Evolutionary conservation across 305 asterid genomes (phyloP).

Genomic region (Solanum hybrid): DNA sequence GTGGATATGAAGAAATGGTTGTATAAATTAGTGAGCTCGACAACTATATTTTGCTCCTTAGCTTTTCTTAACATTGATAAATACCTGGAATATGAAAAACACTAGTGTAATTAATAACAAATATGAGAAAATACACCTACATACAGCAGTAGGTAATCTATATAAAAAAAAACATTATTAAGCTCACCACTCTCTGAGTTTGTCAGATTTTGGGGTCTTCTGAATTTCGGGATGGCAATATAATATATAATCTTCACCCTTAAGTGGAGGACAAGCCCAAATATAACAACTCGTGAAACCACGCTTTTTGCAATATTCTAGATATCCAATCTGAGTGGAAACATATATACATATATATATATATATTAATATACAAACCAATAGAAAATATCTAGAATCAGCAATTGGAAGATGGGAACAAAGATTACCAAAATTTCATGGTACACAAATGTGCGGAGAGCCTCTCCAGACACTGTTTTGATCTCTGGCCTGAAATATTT

Average conservation of each 20-base stretch:
- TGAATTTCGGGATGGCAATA: constrained; percentile 99
- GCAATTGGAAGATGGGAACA: neutral
- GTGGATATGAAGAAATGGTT: constrained; percentile 74
- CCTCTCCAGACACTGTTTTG: constrained; percentile 89
- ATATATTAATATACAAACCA: neutral
- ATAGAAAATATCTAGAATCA: neutral
- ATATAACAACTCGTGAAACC: constrained; percentile 96
- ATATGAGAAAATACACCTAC: neutral
- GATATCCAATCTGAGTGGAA: constrained; percentile 73
- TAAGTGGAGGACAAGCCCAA: constrained; percentile 96
- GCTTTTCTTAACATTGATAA: constrained; percentile 89
- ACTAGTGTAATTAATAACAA: constrained; percentile 8
- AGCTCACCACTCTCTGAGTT: constrained; percentile 93
- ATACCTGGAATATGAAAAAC: constrained; percentile 56
- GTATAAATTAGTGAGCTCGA: constrained; percentile 73
- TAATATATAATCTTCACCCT: constrained; percentile 94
- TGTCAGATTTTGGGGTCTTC: constrained; percentile 96
- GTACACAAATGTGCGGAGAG: constrained; percentile 92
- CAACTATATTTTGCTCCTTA: constrained; percentile 68
- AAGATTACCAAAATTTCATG: constrained; percentile 87
- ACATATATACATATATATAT: neutral
- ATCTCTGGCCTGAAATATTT: constrained; percentile 97
- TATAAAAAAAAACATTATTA: constrained; percentile 4
- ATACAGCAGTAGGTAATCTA: neutral
- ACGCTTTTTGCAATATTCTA: constrained; percentile 85